Percentiles rank a stretch among this genome's conserved stretches.
Conservation (phyloP, 2,329 filamentous ascomycete species). For the Aspergillus jensenii region DNA sequence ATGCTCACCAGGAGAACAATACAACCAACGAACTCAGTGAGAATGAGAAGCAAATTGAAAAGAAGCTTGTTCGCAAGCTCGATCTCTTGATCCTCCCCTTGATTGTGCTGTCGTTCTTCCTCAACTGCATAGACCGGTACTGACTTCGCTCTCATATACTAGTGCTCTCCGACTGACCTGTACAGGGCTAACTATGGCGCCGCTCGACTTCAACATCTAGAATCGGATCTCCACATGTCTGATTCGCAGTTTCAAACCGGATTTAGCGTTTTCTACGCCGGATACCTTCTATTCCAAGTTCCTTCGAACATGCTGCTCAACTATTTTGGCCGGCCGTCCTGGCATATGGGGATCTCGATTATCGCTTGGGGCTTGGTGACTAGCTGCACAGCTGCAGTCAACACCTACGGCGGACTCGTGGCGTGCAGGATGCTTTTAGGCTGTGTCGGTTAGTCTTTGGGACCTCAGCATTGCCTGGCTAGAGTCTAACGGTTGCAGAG, state of each 20-base stretch:
- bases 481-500: conserved; percentile 24
- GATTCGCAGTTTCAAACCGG: conserved; percentile 33
- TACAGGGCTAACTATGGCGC: conserved; percentile 40
- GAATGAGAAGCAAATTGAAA: conserved; percentile 14
- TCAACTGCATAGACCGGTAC: conserved; percentile 25
- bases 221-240: conserved; percentile 32
- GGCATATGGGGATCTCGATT: conserved; percentile 39
- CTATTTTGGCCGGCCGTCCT: conserved; percentile 31
- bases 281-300: conserved; percentile 36
- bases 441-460: conserved; percentile 32
- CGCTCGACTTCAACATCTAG: conserved; percentile 35
- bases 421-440: conserved; percentile 43
- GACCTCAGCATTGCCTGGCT: background rate
- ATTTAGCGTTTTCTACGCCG: conserved; percentile 37
- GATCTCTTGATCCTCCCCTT: conserved; percentile 23
- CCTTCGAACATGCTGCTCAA: conserved; percentile 42
- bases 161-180: background rate
- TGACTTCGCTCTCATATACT: background rate
- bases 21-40: background rate
- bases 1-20: background rate
- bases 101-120: conserved; percentile 23
- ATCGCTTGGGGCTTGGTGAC: conserved; percentile 42
- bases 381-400: conserved; percentile 36
- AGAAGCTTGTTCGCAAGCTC: conserved; percentile 20
- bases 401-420: conserved; percentile 34